Conservation (phyloP, 345 rosid genomes). For the Pistacia atlantica region DNA sequence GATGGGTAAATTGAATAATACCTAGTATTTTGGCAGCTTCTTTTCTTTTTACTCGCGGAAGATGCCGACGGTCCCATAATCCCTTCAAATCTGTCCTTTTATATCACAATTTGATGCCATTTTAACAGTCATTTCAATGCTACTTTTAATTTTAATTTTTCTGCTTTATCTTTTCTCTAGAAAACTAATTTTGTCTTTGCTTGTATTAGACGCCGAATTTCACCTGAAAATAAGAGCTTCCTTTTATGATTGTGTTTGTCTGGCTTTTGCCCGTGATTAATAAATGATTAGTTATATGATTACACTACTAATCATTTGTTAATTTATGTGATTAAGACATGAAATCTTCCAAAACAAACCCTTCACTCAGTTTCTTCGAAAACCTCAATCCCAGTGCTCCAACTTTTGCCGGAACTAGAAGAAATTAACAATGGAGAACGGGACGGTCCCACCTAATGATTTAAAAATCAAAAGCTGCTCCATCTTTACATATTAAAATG, state of each 20-base stretch:
- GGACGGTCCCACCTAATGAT: not conserved
- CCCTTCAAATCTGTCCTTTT: not conserved
- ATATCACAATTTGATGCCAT: not conserved
- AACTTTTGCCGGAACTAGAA: not conserved
- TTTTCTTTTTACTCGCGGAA: not conserved
- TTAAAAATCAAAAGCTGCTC: not conserved
- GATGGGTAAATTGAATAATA: not conserved
- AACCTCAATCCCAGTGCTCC: no score
- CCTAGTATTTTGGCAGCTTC: not conserved
- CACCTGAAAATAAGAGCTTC: not conserved
- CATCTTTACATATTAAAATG: not conserved
- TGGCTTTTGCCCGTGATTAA: not conserved
- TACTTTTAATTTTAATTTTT: not conserved
- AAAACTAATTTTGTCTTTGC: not conserved
- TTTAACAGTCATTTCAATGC: not conserved
- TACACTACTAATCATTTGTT: not conserved
- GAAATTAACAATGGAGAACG: not conserved
- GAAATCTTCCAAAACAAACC: no score
- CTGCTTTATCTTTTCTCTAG: not conserved
- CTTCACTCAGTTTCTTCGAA: no score
- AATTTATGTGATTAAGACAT: no score
- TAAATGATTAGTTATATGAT: not conserved
- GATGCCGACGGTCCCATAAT: not conserved
- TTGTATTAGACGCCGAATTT: not conserved
- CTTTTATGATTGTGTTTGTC: not conserved